Percentiles rank a stretch among this genome's conserved stretches.
These are phyloP conservation scores for Aspergillus unguis DNA, from an alignment of 2,329 filamentous ascomycete genomes.

Conservation along the genomic window DNA sequence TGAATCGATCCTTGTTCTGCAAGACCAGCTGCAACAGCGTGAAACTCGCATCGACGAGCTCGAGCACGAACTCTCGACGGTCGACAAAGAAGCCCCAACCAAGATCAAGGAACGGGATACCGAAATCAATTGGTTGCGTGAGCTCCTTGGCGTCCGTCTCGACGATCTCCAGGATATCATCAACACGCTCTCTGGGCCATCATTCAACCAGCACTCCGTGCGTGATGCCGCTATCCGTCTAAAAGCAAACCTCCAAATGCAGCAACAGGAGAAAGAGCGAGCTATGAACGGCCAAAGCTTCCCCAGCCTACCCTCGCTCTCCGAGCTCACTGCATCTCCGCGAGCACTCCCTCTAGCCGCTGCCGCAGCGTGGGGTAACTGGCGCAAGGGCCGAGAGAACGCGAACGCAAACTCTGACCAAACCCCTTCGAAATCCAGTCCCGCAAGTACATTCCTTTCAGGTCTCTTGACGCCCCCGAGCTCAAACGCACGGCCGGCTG, in stretches of 20 bases:
- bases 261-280: slow-evolving; percentile 90
- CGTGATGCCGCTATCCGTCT: slow-evolving; percentile 90
- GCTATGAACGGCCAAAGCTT: slow-evolving; percentile 66
- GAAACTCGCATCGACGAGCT: slow-evolving; percentile 86
- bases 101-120: slow-evolving; percentile 91
- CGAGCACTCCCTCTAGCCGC: slow-evolving; percentile 75
- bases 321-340: slow-evolving; percentile 73
- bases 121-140: slow-evolving; percentile 91
- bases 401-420: slow-evolving; percentile 46
- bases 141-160: slow-evolving; percentile 84
- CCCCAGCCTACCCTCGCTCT: slow-evolving; percentile 72
- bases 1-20: slow-evolving; percentile 92
- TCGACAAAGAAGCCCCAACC: slow-evolving; percentile 71
- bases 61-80: slow-evolving; percentile 64
- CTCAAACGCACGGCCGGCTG: slow-evolving; percentile 64
- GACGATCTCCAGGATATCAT: slow-evolving; percentile 94
- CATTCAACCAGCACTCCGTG: slow-evolving; percentile 73
- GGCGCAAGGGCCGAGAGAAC: slow-evolving; percentile 68
- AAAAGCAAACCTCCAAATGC: slow-evolving; percentile 94
- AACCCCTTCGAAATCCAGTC: slow-evolving; percentile 61
- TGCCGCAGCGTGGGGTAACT: slow-evolving; percentile 95
- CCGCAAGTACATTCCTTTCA: slow-evolving; percentile 63
- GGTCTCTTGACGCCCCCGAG: slow-evolving; percentile 88
- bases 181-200: slow-evolving; percentile 67
- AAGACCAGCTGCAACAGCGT: slow-evolving; percentile 93